Evolutionary conservation across 768 basidiomycete species (phyloP), one percentile per base, ranked within the genome.

Genomic region (Mycena capillaripes): DNA sequence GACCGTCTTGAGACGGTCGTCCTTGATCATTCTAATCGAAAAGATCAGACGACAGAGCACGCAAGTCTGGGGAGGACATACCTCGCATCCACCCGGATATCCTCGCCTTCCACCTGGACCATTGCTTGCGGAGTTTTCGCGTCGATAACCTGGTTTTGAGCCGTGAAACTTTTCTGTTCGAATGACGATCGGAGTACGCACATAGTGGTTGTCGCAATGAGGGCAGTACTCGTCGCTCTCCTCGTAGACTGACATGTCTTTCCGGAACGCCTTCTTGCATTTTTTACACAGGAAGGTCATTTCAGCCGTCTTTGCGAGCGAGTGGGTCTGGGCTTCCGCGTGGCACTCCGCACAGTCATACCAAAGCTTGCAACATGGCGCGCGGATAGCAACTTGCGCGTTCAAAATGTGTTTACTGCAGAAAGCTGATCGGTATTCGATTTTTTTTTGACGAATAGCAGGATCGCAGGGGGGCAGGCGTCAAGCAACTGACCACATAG

Each of bases 221-320:
- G 97, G 98, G 80, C 98, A 99, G 80, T 92, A 99, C 82, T 99
- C 98, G 80, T 99, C 97, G 78, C 96, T 96, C 81, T 99, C 97
- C 77, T 99, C 97, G 78, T 95, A 99, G 9, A 81, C 82, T 0
- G 86, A 74, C 96, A 98, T 97, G 82, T 98, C 96, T 84, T 99
- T 99, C 74, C 97, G 85, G 79, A 99, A 99, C 5, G 96, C 96
- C 84, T 97, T 98, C 82, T 94, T 95, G 85, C 95, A 95, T 81
- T 95, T 95, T 80, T 96, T 96, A 84, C 94, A 96, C 68, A 89
- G 82, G 78, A 96, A 95, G 7, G 83, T 82, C 94, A 95, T 95
- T 84, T 99, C 98, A 48, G 87, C 86, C 66, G 95, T 95, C 82
- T 90, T 93, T 9, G 82, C 80, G 34, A 99, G 86, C 2, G 73